Percentiles rank a stretch among this genome's conserved stretches.
Evolutionary conservation across 148 eudicot species (phyloP).

Genomic region (Talinum fruticosum): DNA sequence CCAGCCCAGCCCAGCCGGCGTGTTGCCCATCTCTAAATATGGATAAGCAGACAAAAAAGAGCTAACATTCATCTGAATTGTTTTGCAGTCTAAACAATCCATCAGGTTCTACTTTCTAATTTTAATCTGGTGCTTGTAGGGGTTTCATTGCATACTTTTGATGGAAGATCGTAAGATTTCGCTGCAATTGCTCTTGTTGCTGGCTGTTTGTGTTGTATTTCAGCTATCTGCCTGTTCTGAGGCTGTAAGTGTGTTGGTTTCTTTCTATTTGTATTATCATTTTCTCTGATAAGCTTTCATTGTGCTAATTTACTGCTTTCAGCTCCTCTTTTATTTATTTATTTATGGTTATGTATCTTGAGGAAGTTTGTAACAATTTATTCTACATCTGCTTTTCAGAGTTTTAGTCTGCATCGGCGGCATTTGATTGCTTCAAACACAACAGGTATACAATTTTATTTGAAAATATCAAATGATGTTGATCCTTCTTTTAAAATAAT

Average conservation of each 20-base stretch:
- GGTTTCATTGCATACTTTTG: neutral
- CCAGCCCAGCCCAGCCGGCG: too few relatives aligned
- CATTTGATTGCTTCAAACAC: slow-evolving; percentile 16
- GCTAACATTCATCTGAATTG: neutral
- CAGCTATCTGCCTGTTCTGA: neutral
- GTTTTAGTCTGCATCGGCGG: neutral
- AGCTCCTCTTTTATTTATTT: too few relatives aligned
- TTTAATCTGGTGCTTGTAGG: neutral
- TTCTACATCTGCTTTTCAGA: slow-evolving; percentile 1
- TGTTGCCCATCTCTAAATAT: too few relatives aligned
- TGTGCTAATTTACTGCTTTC: too few relatives aligned
- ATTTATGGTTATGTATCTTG: too few relatives aligned
- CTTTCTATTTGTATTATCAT: neutral
- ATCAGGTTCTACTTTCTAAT: neutral
- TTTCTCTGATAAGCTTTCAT: too few relatives aligned
- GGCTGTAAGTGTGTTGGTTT: neutral
- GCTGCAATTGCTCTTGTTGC: neutral
- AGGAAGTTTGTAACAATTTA: neutral
- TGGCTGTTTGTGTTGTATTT: neutral
- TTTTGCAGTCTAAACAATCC: neutral
- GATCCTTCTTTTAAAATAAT: too few relatives aligned
- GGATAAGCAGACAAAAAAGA: too few relatives aligned
- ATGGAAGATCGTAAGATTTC: neutral
- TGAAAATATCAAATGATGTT: neutral
- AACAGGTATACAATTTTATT: neutral